Base-by-base conservation (phyloP, 2,329 filamentous ascomycete genomes). In the Botrytis cinerea region DNA sequence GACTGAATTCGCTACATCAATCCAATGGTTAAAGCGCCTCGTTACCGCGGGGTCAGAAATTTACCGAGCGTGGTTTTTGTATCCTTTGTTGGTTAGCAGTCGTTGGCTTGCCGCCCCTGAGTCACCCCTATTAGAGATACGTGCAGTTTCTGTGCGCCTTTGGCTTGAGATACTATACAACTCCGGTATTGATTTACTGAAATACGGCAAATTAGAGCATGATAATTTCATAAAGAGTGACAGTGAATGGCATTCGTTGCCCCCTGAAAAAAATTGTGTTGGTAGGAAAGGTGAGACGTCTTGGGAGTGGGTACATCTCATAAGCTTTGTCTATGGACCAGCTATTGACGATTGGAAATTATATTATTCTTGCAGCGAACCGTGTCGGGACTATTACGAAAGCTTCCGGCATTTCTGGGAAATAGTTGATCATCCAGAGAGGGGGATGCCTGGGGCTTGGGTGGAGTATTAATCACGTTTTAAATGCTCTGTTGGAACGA, bases 41-140 rank as follows among this genome's bases (percentile, higher is more conserved):
- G 3, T 54, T 1, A 5, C 12, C 48, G 1, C 0, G 0, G 25
- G 48, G 0, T 54, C 48, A n/a, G 48, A 51, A 0, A 0, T 51
- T 0, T 51, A 1, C 48, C 12, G 5, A 8, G 46, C 32, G 46
- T 10, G 46, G 46, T 25, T 8, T 48, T 6, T 45, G 18, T 45
- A 4, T 45, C 18, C 16, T 18, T 45, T 32, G 32, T 32, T 32
- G 32, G 2, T 2, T 32, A 32, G 32, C 4, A 32, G 32, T 32
- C 32, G 4, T 32, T 32, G 32, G 32, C 32, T 3, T 32, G 32
- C 4, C 32, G 32, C 32, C 32, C 2, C 32, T 32, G 32, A 32
- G 32, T 32, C 4, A 32, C 32, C 2, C 32, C 32, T 32, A 32
- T 32, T 32, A 32, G 32, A 32, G 32, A 32, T 32, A 32, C 32